phyloP scores from a whole-genome alignment of 331 rosid genomes.

The Telfairia occidentalis region DNA sequence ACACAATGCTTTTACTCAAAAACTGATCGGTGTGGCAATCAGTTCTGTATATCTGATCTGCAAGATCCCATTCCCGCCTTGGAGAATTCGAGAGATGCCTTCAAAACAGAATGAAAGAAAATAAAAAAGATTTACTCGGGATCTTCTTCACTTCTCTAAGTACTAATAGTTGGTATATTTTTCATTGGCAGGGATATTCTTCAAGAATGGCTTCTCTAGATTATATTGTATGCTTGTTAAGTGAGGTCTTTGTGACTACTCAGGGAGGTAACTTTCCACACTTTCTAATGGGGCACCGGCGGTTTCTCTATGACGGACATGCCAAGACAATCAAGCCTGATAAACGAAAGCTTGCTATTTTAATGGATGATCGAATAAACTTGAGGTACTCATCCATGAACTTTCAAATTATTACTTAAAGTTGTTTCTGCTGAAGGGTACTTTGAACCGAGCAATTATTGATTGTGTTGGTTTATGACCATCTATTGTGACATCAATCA shows the following conservation, averaged over 20 bases:
- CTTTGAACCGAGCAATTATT: background rate
- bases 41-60: background rate
- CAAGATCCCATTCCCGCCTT: background rate
- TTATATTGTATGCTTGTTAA: slow-evolving; percentile 68
- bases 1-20: background rate
- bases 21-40: background rate
- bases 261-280: slow-evolving; percentile 99
- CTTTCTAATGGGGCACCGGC: slow-evolving; percentile 93
- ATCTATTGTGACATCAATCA: too few relatives aligned
- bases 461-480: background rate
- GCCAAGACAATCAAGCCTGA: slow-evolving; percentile 84
- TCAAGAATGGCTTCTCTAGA: slow-evolving; percentile 93
- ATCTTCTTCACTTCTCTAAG: background rate
- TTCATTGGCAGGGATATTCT: slow-evolving; percentile 59
- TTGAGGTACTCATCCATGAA: slow-evolving; percentile 35
- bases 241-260: slow-evolving; percentile 94
- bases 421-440: background rate
- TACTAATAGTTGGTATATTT: slow-evolving; percentile 4
- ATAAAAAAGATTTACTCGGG: background rate
- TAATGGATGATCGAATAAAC: slow-evolving; percentile 36
- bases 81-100: background rate
- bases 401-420: background rate
- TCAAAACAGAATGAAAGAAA: background rate
- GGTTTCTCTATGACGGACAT: slow-evolving; percentile 71
- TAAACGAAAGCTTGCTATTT: slow-evolving; percentile 74